Evolutionary conservation across 2,329 filamentous ascomycete genomes (phyloP).

Genomic region (Calonectria pseudoturangicola): DNA sequence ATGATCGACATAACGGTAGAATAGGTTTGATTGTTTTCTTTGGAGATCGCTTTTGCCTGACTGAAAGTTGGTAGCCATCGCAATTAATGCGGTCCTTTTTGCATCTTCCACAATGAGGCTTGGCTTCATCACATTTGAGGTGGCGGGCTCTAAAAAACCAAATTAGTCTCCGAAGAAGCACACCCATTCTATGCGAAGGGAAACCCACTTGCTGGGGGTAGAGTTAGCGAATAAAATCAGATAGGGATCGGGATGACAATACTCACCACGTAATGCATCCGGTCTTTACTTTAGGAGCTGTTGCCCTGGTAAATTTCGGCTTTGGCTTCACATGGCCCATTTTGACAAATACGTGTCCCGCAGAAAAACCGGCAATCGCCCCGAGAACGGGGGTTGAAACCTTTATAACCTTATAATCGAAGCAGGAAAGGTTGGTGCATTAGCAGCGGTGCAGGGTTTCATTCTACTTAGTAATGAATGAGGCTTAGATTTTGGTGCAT

Average conservation of each 20-base stretch:
- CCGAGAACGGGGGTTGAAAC: too few relatives aligned
- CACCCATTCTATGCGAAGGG: neutral
- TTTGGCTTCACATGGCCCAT: neutral
- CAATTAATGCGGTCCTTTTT: neutral
- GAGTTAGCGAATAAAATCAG: neutral
- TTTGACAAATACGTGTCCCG: neutral
- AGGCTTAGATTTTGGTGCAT: too few relatives aligned
- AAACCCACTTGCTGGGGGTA: neutral
- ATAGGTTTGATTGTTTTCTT: neutral
- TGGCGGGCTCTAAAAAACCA: neutral
- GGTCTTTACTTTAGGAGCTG: neutral
- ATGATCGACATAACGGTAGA: neutral
- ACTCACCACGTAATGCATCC: constrained; percentile 26
- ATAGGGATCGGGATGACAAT: too few relatives aligned
- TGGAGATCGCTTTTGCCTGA: neutral
- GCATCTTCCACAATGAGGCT: constrained; percentile 14
- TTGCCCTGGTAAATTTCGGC: constrained; percentile 6
- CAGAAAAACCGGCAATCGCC: too few relatives aligned
- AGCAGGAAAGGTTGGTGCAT: too few relatives aligned
- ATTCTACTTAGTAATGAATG: too few relatives aligned
- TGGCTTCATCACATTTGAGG: constrained; percentile 25
- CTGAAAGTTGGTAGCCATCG: constrained; percentile 7
- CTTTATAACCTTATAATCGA: too few relatives aligned
- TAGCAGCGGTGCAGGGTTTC: too few relatives aligned
- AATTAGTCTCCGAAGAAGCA: neutral